These are phyloP conservation scores for Vitis hybrid DNA, from an alignment of 177 flowering plant species.

Conservation along the genomic window DNA sequence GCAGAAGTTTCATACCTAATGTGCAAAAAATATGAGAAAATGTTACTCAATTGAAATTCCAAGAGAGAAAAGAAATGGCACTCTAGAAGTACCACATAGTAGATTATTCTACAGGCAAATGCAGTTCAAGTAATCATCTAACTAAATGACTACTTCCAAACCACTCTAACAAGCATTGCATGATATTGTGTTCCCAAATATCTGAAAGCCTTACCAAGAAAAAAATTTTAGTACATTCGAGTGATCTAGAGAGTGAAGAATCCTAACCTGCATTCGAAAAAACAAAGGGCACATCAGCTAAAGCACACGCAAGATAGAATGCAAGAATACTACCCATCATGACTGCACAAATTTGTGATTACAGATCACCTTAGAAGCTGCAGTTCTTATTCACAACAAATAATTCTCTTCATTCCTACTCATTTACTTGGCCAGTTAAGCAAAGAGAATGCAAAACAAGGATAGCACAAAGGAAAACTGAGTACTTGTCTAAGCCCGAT, in stretches of 20 bases:
- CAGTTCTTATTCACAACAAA: background rate
- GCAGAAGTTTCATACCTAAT: conserved; percentile 95
- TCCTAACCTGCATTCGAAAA: conserved; percentile 59
- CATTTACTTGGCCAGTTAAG: too few relatives aligned
- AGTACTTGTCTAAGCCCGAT: background rate
- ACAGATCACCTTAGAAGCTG: background rate
- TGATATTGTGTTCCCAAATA: background rate
- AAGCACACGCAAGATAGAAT: background rate
- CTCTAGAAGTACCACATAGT: background rate
- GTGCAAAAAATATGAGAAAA: background rate
- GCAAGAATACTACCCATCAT: background rate
- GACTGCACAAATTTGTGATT: background rate
- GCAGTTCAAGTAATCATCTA: background rate
- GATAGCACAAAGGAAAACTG: background rate
- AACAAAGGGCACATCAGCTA: background rate
- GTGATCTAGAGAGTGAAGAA: conserved; percentile 85
- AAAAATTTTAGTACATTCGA: conserved; percentile 80
- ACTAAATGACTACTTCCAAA: background rate
- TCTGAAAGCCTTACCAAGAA: conserved; percentile 60
- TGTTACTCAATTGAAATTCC: background rate
- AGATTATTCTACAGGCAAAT: background rate
- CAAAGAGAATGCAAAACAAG: background rate
- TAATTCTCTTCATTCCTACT: background rate
- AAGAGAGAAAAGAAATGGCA: background rate
- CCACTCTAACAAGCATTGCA: background rate